Evolutionary conservation across 2,329 filamentous ascomycete genomes (phyloP).

Genomic region (Myriosclerotinia duriaeana): DNA sequence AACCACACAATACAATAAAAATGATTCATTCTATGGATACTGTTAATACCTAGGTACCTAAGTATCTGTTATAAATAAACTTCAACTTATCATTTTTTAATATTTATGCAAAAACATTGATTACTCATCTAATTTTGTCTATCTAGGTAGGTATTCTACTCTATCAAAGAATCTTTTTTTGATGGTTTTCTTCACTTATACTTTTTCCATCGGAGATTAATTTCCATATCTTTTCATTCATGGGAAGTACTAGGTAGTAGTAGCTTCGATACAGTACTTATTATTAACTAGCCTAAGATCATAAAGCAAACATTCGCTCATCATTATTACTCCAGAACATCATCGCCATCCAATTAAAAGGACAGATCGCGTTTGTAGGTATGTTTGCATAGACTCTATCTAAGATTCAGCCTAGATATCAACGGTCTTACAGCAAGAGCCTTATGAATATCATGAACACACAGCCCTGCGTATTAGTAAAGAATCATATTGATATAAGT

Average conservation of each 20-base stretch:
- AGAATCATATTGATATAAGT: too few species aligned
- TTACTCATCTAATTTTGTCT: too few species aligned
- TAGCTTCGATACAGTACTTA: neutral
- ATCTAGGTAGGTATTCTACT: too few species aligned
- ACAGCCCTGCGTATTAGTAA: too few species aligned
- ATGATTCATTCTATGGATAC: too few species aligned
- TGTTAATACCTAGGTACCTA: too few species aligned
- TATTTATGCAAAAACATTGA: too few species aligned
- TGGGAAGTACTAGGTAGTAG: neutral
- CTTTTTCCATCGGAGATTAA: constrained; percentile 11
- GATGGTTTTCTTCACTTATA: neutral
- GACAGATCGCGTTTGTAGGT: neutral
- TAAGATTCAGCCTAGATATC: neutral
- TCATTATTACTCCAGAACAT: constrained; percentile 2
- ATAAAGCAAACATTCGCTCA: constrained; percentile 4
- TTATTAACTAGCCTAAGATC: neutral
- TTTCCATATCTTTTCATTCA: neutral
- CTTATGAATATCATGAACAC: too few species aligned
- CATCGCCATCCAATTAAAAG: neutral
- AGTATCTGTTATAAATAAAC: too few species aligned
- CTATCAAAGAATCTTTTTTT: neutral
- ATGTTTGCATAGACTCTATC: neutral
- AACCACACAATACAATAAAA: too few species aligned
- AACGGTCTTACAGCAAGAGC: neutral
- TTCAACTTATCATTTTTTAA: too few species aligned